phyloP scores from a whole-genome alignment of 1,284 basidiomycete genomes.

The Termitomyces sp. region DNA sequence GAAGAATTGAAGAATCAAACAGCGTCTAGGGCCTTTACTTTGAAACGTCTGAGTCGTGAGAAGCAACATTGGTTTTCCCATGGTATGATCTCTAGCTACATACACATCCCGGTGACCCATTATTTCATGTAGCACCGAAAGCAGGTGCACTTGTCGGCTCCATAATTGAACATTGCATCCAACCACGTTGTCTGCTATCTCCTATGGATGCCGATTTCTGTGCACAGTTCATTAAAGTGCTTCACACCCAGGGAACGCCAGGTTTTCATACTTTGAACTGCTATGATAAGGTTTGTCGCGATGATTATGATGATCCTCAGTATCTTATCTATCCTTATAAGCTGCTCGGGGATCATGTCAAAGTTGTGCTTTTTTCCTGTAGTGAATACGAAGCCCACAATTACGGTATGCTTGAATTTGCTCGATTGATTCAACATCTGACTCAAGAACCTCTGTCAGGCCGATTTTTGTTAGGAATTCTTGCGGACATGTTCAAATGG shows the following conservation, averaged over 20 bases:
- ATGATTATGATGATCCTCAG: not conserved
- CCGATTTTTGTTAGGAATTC: slow-evolving; percentile 77
- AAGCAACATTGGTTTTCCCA: slow-evolving; percentile 87
- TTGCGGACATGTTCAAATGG: slow-evolving; percentile 78
- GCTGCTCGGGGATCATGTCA: slow-evolving; percentile 81
- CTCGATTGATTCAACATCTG: not conserved
- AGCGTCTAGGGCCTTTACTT: slow-evolving; percentile 63
- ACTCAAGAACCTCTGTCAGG: slow-evolving; percentile 37
- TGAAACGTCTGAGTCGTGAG: slow-evolving; percentile 75
- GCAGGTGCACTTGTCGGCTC: slow-evolving; percentile 49
- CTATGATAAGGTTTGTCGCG: slow-evolving; percentile 71
- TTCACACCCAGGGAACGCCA: slow-evolving; percentile 83
- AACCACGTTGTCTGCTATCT: slow-evolving; percentile 87
- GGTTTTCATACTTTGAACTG: slow-evolving; percentile 84
- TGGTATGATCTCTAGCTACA: slow-evolving; percentile 35
- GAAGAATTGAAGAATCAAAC: slow-evolving; percentile 78
- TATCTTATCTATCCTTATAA: slow-evolving; percentile 27
- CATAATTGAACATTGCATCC: slow-evolving; percentile 87
- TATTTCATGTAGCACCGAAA: slow-evolving; percentile 37
- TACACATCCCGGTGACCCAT: slow-evolving; percentile 2
- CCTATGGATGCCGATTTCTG: slow-evolving; percentile 97
- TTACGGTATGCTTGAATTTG: slow-evolving; percentile 56
- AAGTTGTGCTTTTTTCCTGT: slow-evolving; percentile 84
- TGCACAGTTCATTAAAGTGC: slow-evolving; percentile 83
- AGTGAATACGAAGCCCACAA: slow-evolving; percentile 96